Conservation (phyloP, 306 rosid species). For the Lagenaria siceraria region DNA sequence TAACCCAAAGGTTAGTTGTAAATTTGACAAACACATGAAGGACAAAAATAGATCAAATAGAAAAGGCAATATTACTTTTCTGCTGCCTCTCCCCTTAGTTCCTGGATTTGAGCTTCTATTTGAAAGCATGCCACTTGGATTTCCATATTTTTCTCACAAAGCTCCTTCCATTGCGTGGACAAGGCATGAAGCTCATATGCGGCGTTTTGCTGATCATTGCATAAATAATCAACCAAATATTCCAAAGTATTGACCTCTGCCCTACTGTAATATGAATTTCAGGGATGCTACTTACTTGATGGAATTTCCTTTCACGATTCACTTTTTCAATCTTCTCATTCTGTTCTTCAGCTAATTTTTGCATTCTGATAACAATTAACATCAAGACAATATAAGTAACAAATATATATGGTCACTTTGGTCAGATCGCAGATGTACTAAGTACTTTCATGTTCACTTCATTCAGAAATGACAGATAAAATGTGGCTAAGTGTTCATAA, state of each 20-base stretch:
- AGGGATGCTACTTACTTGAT: constrained; percentile 51
- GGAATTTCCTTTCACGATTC: constrained; percentile 88
- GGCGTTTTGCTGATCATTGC: constrained; percentile 64
- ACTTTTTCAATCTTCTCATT: constrained; percentile 70
- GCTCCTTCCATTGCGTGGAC: constrained; percentile 84
- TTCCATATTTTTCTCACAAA: constrained; percentile 75
- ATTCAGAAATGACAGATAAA: neutral
- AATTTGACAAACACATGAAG: neutral
- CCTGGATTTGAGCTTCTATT: constrained; percentile 43
- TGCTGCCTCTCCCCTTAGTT: constrained; percentile 46
- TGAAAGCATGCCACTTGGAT: constrained; percentile 60
- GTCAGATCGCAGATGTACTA: neutral
- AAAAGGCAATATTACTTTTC: constrained; percentile 37
- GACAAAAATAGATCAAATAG: neutral
- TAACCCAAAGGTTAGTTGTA: constrained; percentile 10
- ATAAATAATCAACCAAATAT: constrained; percentile 4
- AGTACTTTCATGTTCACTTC: neutral
- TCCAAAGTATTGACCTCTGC: constrained; percentile 2
- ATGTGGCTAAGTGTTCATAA: neutral
- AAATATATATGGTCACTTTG: neutral
- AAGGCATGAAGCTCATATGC: constrained; percentile 84
- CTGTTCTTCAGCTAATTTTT: constrained; percentile 69
- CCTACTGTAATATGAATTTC: neutral
- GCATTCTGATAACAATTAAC: constrained; percentile 38
- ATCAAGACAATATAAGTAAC: neutral